Conservation (phyloP, 805 yeast genomes). For the Candida chilensis region DNA sequence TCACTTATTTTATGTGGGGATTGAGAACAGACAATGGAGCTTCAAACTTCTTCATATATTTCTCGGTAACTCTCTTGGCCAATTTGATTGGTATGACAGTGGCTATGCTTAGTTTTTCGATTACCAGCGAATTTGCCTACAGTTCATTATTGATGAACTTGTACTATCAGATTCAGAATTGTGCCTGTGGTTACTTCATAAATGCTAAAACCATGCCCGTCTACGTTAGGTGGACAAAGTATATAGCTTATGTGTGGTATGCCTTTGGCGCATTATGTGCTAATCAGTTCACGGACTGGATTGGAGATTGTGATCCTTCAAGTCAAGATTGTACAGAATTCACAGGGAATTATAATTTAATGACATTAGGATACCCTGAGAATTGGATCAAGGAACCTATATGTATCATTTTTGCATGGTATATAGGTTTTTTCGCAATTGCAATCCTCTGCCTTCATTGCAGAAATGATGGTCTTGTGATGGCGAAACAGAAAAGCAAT, state of each 20-base stretch:
- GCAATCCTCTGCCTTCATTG: slow-evolving; percentile 13
- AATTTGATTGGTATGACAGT: slow-evolving; percentile 20
- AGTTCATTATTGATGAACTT: slow-evolving; percentile 18
- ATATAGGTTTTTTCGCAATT: slow-evolving; percentile 18
- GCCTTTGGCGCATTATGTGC: slow-evolving; percentile 29
- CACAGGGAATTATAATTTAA: slow-evolving; percentile 23
- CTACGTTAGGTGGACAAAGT: slow-evolving; percentile 31
- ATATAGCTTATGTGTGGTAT: slow-evolving; percentile 30
- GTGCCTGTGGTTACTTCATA: slow-evolving; percentile 33
- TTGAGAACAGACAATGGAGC: slow-evolving; percentile 2
- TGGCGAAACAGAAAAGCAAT: slow-evolving; percentile 23
- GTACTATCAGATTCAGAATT: slow-evolving; percentile 29
- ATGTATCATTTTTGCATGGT: slow-evolving; percentile 25
- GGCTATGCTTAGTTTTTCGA: slow-evolving; percentile 23
- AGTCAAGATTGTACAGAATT: slow-evolving; percentile 13
- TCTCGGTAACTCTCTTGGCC: slow-evolving; percentile 17
- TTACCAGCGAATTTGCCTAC: slow-evolving; percentile 16
- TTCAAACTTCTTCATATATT: slow-evolving; percentile 19
- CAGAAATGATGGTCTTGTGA: slow-evolving; percentile 18
- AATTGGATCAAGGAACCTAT: slow-evolving; percentile 27
- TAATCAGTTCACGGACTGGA: slow-evolving; percentile 27
- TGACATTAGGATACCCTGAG: slow-evolving; percentile 21
- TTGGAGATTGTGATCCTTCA: slow-evolving; percentile 21
- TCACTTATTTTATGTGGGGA: slow-evolving; percentile 28
- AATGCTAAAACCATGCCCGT: slow-evolving; percentile 34